Evolutionary conservation across 768 basidiomycete genomes (phyloP).

Genomic region (Crepidotus variabilis): DNA sequence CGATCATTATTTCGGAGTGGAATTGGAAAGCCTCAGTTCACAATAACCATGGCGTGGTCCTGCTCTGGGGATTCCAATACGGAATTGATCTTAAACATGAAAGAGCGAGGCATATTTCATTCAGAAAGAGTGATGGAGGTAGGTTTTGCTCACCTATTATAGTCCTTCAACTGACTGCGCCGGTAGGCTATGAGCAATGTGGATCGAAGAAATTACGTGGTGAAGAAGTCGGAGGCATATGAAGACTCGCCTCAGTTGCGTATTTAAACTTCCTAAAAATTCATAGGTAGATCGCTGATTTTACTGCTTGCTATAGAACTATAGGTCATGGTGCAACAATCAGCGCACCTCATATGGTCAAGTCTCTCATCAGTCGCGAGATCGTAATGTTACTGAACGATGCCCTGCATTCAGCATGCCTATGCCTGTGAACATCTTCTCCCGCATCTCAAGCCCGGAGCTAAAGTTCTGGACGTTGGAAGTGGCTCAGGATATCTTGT

Average conservation of each 20-base stretch:
- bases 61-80: slow-evolving; percentile 66
- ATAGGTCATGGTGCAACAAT: slow-evolving; percentile 91
- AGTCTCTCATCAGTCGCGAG: slow-evolving; percentile 5
- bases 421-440: slow-evolving; percentile 79
- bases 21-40: too few relatives aligned
- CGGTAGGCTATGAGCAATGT: slow-evolving; percentile 64
- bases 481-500: slow-evolving; percentile 83
- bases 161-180: background rate
- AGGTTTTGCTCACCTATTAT: background rate
- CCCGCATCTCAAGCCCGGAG: slow-evolving; percentile 64
- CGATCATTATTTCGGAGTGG: too few relatives aligned
- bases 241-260: slow-evolving; percentile 72
- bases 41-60: slow-evolving; percentile 71
- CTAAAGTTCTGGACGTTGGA: slow-evolving; percentile 85
- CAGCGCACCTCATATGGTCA: slow-evolving; percentile 95
- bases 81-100: slow-evolving; percentile 73
- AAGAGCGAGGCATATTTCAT: slow-evolving; percentile 46
- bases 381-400: background rate
- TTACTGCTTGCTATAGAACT: slow-evolving; percentile 32
- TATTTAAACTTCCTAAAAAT: background rate
- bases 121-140: slow-evolving; percentile 57
- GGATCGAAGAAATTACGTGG: slow-evolving; percentile 70
- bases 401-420: slow-evolving; percentile 57
- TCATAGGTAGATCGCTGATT: background rate
- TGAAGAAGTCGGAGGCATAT: slow-evolving; percentile 52